phyloP scores from a whole-genome alignment of 352 stramenopile species.

The Peronospora destructor region DNA sequence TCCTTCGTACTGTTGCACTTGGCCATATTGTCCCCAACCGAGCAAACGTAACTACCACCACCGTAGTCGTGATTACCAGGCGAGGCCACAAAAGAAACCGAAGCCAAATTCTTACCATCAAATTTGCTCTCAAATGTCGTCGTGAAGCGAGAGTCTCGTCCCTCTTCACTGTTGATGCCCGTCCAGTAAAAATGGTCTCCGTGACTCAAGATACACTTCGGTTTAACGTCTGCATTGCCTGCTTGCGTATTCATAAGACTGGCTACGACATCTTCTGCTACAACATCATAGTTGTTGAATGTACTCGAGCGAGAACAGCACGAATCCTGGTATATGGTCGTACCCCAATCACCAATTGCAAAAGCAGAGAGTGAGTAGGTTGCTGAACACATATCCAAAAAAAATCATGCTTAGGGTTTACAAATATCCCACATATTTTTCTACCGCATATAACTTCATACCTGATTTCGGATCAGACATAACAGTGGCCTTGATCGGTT shows the following conservation, averaged over 20 bases:
- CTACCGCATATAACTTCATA: background rate
- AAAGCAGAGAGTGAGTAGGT: slow-evolving; percentile 53
- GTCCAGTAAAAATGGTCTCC: slow-evolving; percentile 73
- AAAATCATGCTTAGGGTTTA: slow-evolving; percentile 6
- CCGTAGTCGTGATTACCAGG: slow-evolving; percentile 71
- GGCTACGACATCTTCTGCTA: slow-evolving; percentile 60
- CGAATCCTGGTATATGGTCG: slow-evolving; percentile 51
- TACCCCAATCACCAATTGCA: slow-evolving; percentile 72
- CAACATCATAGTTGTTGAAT: slow-evolving; percentile 57
- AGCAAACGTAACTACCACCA: slow-evolving; percentile 53
- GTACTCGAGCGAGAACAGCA: slow-evolving; percentile 51
- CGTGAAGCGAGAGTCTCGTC: slow-evolving; percentile 44
- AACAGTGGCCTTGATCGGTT: slow-evolving; percentile 11
- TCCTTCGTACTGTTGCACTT: slow-evolving; percentile 30
- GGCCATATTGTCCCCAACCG: slow-evolving; percentile 22
- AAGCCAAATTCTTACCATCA: slow-evolving; percentile 35
- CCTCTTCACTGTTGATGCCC: slow-evolving; percentile 41
- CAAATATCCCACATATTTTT: background rate
- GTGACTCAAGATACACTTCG: slow-evolving; percentile 55
- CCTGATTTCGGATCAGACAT: slow-evolving; percentile 28
- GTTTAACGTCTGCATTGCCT: slow-evolving; percentile 31
- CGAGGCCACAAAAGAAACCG: slow-evolving; percentile 55
- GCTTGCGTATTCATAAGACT: slow-evolving; percentile 57
- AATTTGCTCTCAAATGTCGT: slow-evolving; percentile 59
- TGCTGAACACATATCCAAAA: background rate